phyloP scores from a whole-genome alignment of 768 basidiomycete species.

The Leccinum subtestaceum region DNA sequence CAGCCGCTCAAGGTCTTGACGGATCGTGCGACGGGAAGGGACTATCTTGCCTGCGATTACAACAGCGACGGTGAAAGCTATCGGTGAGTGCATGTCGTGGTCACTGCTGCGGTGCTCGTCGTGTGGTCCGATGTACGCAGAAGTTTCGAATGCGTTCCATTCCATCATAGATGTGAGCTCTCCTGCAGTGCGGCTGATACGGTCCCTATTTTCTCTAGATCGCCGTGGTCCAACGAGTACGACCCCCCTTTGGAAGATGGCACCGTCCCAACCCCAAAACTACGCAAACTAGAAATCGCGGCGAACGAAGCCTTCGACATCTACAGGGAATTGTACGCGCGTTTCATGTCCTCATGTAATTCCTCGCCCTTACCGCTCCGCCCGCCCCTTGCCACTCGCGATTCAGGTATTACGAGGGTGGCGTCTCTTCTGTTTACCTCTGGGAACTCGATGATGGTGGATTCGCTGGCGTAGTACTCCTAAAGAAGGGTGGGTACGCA shows the following conservation, averaged over 20 bases:
- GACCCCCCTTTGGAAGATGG: conserved; percentile 88
- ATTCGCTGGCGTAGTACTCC: conserved; percentile 93
- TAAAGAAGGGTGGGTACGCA: conserved; percentile 79
- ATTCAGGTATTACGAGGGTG: conserved; percentile 93
- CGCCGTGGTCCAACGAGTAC: conserved; percentile 98
- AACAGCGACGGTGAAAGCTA: conserved; percentile 91
- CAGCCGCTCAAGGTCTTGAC: conserved; percentile 82
- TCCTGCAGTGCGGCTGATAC: conserved; percentile 12
- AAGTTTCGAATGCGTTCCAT: background rate
- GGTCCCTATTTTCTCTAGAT: conserved; percentile 46
- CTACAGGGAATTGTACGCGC: conserved; percentile 87
- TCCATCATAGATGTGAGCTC: background rate
- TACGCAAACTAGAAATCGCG: conserved; percentile 87
- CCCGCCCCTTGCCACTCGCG: background rate
- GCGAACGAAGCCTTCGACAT: conserved; percentile 98
- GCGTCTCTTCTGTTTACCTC: conserved; percentile 92
- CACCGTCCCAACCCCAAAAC: conserved; percentile 76
- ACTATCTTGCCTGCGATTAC: conserved; percentile 93
- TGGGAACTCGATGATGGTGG: conserved; percentile 98
- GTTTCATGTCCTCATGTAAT: background rate
- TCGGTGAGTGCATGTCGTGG: conserved; percentile 40
- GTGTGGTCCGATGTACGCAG: background rate
- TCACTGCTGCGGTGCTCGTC: background rate
- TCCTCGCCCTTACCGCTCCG: background rate
- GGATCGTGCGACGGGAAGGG: conserved; percentile 78